A percentile compares a stretch with the other conserved stretches of the same genome.
Evolutionary conservation across 495 filamentous ascomycete species (phyloP).

Genomic region (Aspergillus haitiensis): DNA sequence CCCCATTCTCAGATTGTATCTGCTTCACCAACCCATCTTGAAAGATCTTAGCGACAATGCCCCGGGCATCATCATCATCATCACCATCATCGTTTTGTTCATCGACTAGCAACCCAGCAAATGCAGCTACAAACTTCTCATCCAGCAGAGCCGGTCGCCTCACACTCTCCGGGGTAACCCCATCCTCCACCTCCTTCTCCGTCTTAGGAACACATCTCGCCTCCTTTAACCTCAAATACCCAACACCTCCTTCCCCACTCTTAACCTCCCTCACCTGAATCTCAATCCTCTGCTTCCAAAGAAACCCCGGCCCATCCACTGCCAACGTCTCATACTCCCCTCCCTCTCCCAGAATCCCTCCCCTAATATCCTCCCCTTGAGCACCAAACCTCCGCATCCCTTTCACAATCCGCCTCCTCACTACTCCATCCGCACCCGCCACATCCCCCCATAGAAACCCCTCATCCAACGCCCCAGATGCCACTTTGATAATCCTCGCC

Average conservation of each 20-base stretch:
- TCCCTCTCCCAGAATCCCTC: conserved; percentile 83
- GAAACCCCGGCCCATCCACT: conserved; percentile 67
- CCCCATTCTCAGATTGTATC: conserved; percentile 21
- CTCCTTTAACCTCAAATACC: conserved; percentile 59
- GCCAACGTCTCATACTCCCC: conserved; percentile 97
- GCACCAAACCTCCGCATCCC: conserved; percentile 65
- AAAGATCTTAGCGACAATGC: conserved; percentile 11
- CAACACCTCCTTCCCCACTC: conserved; percentile 68
- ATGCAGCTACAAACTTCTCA: conserved; percentile 34
- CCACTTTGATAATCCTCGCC: conserved; percentile 89
- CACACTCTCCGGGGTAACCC: conserved; percentile 41
- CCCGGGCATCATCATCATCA: not conserved
- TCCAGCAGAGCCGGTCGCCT: conserved; percentile 50
- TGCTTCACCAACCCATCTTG: not conserved
- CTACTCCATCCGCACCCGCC: conserved; percentile 41
- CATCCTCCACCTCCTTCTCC: conserved; percentile 22
- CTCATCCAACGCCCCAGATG: conserved; percentile 83
- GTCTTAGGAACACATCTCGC: conserved; percentile 58
- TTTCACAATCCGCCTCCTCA: conserved; percentile 56
- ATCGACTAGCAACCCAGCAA: conserved; percentile 27
- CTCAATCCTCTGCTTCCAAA: conserved; percentile 72
- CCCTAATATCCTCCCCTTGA: conserved; percentile 50
- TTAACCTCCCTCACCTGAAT: conserved; percentile 58
- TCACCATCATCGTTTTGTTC: conserved; percentile 6
- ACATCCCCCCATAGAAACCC: conserved; percentile 83